These are phyloP conservation scores for Amniculicola lignicola DNA, from an alignment of 495 filamentous ascomycete species.

Conservation along the genomic window DNA sequence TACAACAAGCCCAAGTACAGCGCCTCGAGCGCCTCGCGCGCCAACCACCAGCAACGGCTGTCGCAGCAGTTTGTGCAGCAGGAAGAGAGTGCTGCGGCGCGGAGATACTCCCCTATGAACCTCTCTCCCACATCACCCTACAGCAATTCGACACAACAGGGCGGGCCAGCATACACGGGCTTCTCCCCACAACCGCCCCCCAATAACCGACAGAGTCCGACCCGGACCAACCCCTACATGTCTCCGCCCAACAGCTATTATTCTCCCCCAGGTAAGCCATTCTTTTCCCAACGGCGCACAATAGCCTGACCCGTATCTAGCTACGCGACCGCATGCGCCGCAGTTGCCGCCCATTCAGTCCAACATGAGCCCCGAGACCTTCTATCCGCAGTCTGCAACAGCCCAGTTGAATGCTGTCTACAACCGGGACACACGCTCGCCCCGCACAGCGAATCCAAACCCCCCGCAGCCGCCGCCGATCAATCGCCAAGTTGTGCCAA, in stretches of 20 bases:
- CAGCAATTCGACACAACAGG: conserved; percentile 56
- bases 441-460: conserved; percentile 52
- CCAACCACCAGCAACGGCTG: conserved; percentile 59
- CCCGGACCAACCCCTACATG: conserved; percentile 54
- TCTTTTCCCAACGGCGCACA: background rate
- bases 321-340: conserved; percentile 38
- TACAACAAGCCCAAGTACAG: conserved; percentile 76
- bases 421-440: conserved; percentile 70
- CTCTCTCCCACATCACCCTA: conserved; percentile 63
- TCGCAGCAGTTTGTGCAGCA: conserved; percentile 64
- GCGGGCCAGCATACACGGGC: conserved; percentile 49
- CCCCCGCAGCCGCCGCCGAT: conserved; percentile 43
- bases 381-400: conserved; percentile 67
- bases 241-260: conserved; percentile 65
- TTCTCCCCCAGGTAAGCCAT: conserved; percentile 55
- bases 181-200: conserved; percentile 43
- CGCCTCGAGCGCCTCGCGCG: conserved; percentile 67
- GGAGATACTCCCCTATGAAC: conserved; percentile 95
- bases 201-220: conserved; percentile 56
- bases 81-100: conserved; percentile 77
- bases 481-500: conserved; percentile 69
- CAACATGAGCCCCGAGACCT: conserved; percentile 58
- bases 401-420: conserved; percentile 69
- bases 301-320: conserved; percentile 12
- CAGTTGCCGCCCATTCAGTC: conserved; percentile 70